Evolutionary conservation across 164 flowering plant species (phyloP).

Genomic region (Tinospora cordifolia): DNA sequence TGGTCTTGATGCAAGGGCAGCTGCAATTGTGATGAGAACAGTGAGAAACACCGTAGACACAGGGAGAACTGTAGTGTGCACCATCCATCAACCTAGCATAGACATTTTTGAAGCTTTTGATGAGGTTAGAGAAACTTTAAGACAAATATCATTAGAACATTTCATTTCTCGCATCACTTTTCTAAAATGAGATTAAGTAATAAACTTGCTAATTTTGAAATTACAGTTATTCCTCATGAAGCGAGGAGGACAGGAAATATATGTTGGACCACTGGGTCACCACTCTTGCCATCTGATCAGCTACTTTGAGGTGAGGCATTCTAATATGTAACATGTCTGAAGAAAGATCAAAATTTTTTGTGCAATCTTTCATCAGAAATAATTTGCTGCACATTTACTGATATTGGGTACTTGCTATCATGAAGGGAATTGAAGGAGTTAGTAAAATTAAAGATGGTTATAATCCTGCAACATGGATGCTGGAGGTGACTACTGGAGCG

Average conservation of each 20-base stretch:
- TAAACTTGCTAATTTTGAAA: neutral
- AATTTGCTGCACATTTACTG: neutral
- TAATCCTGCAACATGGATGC: conserved; percentile 38
- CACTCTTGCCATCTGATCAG: conserved; percentile 38
- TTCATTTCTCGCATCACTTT: neutral
- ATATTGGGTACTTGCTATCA: neutral
- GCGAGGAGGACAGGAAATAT: conserved; percentile 58
- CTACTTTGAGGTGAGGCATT: conserved; percentile 49
- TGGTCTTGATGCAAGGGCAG: conserved; percentile 51
- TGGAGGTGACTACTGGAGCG: conserved; percentile 24
- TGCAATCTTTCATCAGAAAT: neutral
- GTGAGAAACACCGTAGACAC: conserved; percentile 51
- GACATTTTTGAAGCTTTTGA: conserved; percentile 54
- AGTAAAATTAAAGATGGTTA: conserved; percentile 25
- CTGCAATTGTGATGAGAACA: conserved; percentile 54
- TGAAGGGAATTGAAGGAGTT: conserved; percentile 31
- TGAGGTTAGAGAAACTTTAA: conserved; percentile 27
- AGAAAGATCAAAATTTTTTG: neutral
- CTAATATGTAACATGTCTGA: neutral
- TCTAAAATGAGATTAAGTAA: neutral
- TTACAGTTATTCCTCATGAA: conserved; percentile 48
- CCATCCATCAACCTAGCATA: conserved; percentile 56
- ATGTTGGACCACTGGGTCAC: conserved; percentile 46
- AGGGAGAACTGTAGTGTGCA: conserved; percentile 54
- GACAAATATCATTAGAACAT: neutral